Evolutionary conservation across 768 basidiomycete genomes (phyloP).

Genomic region (Cystofilobasidium macerans): DNA sequence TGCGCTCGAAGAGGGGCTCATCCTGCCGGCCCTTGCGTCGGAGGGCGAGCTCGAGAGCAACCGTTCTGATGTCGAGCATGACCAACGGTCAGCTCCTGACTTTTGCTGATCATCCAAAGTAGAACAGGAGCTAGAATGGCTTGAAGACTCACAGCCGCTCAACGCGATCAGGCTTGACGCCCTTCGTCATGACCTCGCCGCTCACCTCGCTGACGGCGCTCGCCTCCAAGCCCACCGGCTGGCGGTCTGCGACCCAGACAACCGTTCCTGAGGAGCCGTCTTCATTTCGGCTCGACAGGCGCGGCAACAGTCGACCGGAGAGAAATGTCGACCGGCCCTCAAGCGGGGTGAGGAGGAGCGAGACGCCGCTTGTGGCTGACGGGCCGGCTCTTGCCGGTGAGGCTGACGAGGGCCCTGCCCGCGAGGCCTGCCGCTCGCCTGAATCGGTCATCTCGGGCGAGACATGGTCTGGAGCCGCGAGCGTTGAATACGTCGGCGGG

Average conservation of each 20-base stretch:
- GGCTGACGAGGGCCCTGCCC: neutral
- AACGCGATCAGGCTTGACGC: neutral
- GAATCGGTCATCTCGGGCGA: neutral
- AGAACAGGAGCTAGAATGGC: neutral
- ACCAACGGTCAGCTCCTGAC: neutral
- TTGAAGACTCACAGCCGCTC: neutral
- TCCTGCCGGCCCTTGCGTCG: neutral
- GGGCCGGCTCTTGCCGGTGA: neutral
- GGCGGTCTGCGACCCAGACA: neutral
- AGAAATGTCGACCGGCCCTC: constrained; percentile 10
- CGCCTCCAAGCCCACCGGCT: neutral
- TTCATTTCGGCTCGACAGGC: neutral
- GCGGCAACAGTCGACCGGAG: neutral
- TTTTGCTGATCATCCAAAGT: neutral
- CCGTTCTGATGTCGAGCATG: neutral
- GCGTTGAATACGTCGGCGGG: constrained; percentile 15
- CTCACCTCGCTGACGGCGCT: neutral
- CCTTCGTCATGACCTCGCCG: constrained; percentile 22
- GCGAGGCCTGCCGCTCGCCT: neutral
- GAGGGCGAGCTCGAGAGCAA: neutral
- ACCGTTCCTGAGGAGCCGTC: neutral
- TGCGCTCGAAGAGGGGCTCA: neutral
- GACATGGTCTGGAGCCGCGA: no score
- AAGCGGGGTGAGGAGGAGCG: constrained; percentile 15
- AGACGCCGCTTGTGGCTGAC: neutral